Evolutionary conservation across 208 protist genomes (phyloP).

Genomic region (Tetramitus jugosus): DNA sequence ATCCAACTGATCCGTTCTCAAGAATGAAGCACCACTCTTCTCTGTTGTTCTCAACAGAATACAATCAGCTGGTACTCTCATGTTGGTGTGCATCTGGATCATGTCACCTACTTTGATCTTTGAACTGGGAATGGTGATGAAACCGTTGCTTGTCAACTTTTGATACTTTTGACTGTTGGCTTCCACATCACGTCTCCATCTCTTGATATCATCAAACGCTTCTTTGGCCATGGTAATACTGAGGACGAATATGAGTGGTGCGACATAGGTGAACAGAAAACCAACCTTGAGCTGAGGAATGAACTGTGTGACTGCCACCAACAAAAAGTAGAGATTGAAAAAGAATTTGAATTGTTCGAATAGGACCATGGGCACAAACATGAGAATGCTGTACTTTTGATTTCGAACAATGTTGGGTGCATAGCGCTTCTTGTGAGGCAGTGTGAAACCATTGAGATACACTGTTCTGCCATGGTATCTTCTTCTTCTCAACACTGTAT

Average conservation of each 20-base stretch:
- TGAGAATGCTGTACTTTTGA: conserved; percentile 81
- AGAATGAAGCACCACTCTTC: conserved; percentile 80
- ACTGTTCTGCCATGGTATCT: not conserved
- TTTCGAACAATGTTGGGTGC: conserved; percentile 59
- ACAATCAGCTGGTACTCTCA: conserved; percentile 90
- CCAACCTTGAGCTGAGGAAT: conserved; percentile 52
- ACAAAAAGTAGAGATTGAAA: conserved; percentile 92
- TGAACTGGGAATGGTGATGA: conserved; percentile 44
- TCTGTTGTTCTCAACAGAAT: conserved; percentile 90
- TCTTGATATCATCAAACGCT: conserved; percentile 83
- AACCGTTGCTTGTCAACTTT: conserved; percentile 39
- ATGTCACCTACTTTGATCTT: conserved; percentile 88
- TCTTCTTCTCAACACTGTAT: not conserved
- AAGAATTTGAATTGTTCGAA: conserved; percentile 90
- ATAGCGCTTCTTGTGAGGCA: conserved; percentile 25
- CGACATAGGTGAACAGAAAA: conserved; percentile 89
- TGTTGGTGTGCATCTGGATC: conserved; percentile 73
- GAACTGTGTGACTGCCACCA: conserved; percentile 80
- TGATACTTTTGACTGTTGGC: conserved; percentile 64
- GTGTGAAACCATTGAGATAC: conserved; percentile 1
- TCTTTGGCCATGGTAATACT: conserved; percentile 79
- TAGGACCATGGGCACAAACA: conserved; percentile 88
- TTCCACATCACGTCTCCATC: conserved; percentile 67
- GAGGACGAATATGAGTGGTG: conserved; percentile 80
- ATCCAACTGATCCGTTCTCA: conserved; percentile 97